Percentiles rank a stretch among this genome's conserved stretches.
phyloP scores from a whole-genome alignment of 2,329 filamentous ascomycete species.

The Chalaropsis ovoidea region DNA sequence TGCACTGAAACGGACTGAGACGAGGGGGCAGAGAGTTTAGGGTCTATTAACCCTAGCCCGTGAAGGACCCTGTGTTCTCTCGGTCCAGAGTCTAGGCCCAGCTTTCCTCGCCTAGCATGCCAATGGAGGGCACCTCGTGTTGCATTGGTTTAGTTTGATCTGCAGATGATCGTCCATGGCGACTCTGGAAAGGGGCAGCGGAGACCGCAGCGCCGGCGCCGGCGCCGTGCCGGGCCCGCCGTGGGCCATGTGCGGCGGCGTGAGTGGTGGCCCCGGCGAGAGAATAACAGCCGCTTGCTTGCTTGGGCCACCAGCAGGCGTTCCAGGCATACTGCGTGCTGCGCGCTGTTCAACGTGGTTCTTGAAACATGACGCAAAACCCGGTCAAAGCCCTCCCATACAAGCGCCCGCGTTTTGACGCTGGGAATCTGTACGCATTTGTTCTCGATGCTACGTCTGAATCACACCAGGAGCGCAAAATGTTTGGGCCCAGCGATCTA shows the following conservation, averaged over 20 bases:
- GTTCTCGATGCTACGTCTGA: background rate
- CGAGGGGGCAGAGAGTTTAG: background rate
- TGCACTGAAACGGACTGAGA: slow-evolving; percentile 3
- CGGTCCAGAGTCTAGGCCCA: background rate
- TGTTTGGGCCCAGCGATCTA: background rate
- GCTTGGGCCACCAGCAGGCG: background rate
- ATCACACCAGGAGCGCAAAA: background rate
- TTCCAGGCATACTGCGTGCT: background rate
- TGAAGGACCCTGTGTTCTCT: background rate
- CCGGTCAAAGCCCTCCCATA: background rate
- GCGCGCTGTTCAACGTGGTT: background rate
- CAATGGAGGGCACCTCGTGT: background rate
- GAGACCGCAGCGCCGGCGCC: too few relatives aligned
- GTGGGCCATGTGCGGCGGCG: too few relatives aligned
- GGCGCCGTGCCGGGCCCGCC: too few relatives aligned
- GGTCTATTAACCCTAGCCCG: background rate
- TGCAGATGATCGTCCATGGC: background rate
- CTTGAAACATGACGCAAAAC: slow-evolving; percentile 8
- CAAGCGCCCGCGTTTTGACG: background rate
- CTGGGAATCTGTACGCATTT: slow-evolving; percentile 1
- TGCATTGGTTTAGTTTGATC: slow-evolving; percentile 1
- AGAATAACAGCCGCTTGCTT: too few relatives aligned
- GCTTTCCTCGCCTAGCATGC: background rate
- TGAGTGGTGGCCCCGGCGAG: too few relatives aligned
- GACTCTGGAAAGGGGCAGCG: background rate